Base-by-base conservation (phyloP, 192 early-diverging fungal genomes). In the Dimargaris cristalligena region DNA sequence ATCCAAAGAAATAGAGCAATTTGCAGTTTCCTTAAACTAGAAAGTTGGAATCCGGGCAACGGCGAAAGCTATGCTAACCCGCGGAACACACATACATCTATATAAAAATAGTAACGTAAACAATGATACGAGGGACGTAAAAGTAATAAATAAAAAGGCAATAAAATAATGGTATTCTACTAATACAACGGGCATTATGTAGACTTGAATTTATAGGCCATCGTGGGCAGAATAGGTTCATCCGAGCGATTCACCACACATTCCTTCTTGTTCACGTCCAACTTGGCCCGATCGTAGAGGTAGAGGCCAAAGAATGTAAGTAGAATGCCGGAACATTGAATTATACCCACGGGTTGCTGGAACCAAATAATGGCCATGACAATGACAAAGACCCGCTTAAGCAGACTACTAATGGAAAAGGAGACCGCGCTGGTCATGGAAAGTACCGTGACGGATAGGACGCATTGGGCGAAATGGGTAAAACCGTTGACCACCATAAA, bases 341-440 rank as follows among this genome's bases (percentile, higher is more conserved):
- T 61, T 0, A 65, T 38, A 16, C 74, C 73, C 1, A 91, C 79
- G 18, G 78, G 69, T 62, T 94, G 86, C 46, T 82, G 80, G 69
- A 89, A 89, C 72, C 86, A 94, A 13, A 89, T 54, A 47, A 94
- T 89, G 50, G 77, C 75, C 30, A 85, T 81, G 26, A 82, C 77
- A 69, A 94, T 92, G 29, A 94, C 90, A 64, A 89, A 79, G 50
- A 94, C 89, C n/a, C 91, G 80, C 69, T 94, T 94, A 56, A 90
- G 70, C 58, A 94, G 74, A 2, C 83, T 85, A 8, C 85, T 81
- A 50, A 94, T 88, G 18, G 83, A 85, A 68, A 91, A 94, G 0
- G 89, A 91, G 33, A 94, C 87, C 1, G 90, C 87, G 1, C 80
- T 83, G 4, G 89, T 87, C 44, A 83, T 64, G 1, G 79, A 71